phyloP scores from a whole-genome alignment of 129 eudicot genomes.

The Lactuca saligna region DNA sequence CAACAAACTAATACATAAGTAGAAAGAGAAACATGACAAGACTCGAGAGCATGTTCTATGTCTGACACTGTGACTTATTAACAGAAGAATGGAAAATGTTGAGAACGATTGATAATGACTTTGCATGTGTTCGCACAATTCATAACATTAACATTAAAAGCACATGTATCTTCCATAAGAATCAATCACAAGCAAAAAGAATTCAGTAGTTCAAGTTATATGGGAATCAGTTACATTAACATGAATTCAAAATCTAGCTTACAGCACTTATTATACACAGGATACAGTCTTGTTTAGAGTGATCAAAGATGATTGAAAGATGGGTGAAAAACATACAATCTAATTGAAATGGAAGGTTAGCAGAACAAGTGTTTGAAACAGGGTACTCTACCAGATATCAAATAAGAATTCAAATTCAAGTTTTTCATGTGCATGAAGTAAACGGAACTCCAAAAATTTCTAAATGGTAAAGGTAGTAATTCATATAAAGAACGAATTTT shows the following conservation, averaged over 20 bases:
- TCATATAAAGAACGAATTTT: not conserved
- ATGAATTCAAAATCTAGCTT: conserved; percentile 6
- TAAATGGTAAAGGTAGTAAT: not conserved
- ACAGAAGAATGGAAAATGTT: conserved; percentile 3
- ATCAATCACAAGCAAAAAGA: conserved; percentile 10
- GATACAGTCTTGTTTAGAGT: not conserved
- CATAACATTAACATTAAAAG: conserved; percentile 3
- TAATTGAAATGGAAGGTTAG: not conserved
- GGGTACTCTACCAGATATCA: conserved; percentile 19
- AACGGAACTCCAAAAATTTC: not conserved
- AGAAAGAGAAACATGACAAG: conserved; percentile 20
- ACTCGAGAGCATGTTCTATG: conserved; percentile 13
- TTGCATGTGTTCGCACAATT: conserved; percentile 7
- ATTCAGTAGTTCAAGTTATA: conserved; percentile 2
- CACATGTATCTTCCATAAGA: not conserved
- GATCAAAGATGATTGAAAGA: not conserved
- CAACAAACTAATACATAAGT: conserved; percentile 11
- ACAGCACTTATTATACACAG: too few species aligned
- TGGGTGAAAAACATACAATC: not conserved
- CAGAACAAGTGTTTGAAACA: not conserved
- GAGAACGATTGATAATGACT: conserved; percentile 15
- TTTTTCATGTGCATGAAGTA: not conserved
- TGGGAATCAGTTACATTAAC: not conserved
- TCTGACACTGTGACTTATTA: conserved; percentile 15
- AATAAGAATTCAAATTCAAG: conserved; percentile 17